phyloP scores from a whole-genome alignment of 176 grass and related monocot genomes.

The Juncus inflexus region DNA sequence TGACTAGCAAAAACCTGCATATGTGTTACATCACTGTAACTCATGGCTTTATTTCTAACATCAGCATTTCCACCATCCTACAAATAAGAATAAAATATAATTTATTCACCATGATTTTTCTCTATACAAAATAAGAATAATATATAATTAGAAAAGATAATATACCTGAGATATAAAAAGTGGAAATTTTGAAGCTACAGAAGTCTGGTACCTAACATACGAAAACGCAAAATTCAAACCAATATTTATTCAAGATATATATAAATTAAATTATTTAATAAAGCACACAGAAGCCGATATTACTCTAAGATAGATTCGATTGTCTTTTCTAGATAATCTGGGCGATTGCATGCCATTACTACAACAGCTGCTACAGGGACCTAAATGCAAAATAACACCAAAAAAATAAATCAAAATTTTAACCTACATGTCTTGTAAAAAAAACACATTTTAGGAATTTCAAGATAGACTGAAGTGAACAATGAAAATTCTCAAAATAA shows the following conservation, averaged over 20 bases:
- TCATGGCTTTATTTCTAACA: constrained; percentile 95
- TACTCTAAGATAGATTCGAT: constrained; percentile 96
- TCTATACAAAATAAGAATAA: constrained; percentile 21
- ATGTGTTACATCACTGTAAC: constrained; percentile 67
- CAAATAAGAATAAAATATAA: constrained; percentile 31
- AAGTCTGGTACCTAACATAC: constrained; percentile 67
- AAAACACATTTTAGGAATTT: not conserved
- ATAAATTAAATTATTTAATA: not conserved
- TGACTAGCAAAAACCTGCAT: constrained; percentile 56
- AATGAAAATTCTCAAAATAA: constrained; percentile 13
- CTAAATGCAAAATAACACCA: constrained; percentile 33
- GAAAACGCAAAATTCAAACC: not conserved
- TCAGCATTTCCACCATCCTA: constrained; percentile 95
- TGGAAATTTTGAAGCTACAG: constrained; percentile 84
- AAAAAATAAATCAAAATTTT: constrained; percentile 8
- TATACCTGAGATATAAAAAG: constrained; percentile 95
- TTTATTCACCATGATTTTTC: not conserved
- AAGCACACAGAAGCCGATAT: not conserved
- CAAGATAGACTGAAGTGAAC: constrained; percentile 14
- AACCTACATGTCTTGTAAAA: not conserved
- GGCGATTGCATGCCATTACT: constrained; percentile 97
- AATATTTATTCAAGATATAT: constrained; percentile 1
- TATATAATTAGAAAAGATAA: constrained; percentile 21
- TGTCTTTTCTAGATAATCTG: constrained; percentile 92
- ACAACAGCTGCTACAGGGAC: constrained; percentile 87